A percentile compares a stretch with the other conserved stretches of the same genome.
Evolutionary conservation across 2,329 filamentous ascomycete genomes (phyloP).

Genomic region (Rutstroemia sp.): DNA sequence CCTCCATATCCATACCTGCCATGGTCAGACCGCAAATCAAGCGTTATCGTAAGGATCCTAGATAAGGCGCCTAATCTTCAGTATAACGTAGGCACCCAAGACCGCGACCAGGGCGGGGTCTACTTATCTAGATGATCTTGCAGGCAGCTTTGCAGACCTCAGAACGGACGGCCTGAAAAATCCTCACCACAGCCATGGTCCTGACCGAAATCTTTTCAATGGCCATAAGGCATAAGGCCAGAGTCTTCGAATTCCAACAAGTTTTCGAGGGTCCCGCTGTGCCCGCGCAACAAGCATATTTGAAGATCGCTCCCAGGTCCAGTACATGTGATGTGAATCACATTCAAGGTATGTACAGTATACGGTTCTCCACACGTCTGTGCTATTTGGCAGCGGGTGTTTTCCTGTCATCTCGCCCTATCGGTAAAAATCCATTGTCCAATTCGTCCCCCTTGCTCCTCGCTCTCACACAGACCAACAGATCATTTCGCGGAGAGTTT

Average conservation of each 20-base stretch:
- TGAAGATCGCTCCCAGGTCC: too few species aligned
- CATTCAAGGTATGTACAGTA: neutral
- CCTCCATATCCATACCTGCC: too few species aligned
- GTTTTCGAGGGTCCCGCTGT: neutral
- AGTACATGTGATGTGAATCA: neutral
- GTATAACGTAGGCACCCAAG: neutral
- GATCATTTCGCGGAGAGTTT: neutral
- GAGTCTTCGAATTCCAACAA: neutral
- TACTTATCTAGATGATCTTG: neutral
- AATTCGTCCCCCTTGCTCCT: neutral
- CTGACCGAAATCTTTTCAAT: neutral
- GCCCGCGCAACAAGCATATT: neutral
- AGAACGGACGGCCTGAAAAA: neutral
- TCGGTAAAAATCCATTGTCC: neutral
- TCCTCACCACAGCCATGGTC: constrained; percentile 1
- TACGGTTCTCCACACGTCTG: neutral
- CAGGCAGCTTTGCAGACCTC: neutral
- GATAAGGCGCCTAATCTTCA: neutral
- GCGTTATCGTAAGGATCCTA: too few species aligned
- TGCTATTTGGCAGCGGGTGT: neutral
- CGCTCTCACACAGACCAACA: neutral
- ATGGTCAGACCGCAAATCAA: too few species aligned
- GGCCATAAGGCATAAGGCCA: neutral
- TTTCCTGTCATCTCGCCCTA: neutral
- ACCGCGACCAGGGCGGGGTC: neutral